Evolutionary conservation across 805 yeast genomes (phyloP).

Genomic region (Candida coquimbonensis): DNA sequence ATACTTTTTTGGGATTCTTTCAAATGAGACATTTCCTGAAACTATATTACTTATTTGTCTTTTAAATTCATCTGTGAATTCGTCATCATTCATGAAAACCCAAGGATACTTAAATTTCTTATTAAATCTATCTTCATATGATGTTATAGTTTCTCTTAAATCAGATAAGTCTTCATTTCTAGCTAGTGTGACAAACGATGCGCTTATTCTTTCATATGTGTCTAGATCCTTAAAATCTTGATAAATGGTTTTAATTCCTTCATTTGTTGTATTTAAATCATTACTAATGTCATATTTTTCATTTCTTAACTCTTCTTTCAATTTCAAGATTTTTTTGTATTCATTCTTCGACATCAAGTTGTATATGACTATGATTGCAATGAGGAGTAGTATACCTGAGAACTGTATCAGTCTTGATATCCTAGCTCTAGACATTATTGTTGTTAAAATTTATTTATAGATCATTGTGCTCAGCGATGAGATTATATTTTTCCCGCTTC

Average conservation of each 20-base stretch:
- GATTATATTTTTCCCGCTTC: no score
- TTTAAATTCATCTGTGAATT: slow-evolving; percentile 35
- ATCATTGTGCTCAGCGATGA: no score
- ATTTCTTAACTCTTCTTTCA: slow-evolving; percentile 12
- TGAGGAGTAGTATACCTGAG: slow-evolving; percentile 10
- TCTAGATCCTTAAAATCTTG: slow-evolving; percentile 42
- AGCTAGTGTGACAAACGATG: slow-evolving; percentile 61
- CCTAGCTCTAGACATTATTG: slow-evolving; percentile 6
- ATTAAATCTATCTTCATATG: slow-evolving; percentile 77
- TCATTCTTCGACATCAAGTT: slow-evolving; percentile 13
- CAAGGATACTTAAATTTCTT: slow-evolving; percentile 68
- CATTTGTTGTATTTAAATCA: slow-evolving; percentile 7
- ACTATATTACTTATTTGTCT: slow-evolving; percentile 24
- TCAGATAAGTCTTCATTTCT: slow-evolving; percentile 51
- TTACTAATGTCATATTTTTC: slow-evolving; percentile 13
- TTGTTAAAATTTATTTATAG: background rate
- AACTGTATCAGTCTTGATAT: slow-evolving; percentile 14
- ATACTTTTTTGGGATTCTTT: slow-evolving; percentile 34
- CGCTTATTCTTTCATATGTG: slow-evolving; percentile 40
- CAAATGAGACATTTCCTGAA: slow-evolving; percentile 38
- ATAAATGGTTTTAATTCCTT: slow-evolving; percentile 11
- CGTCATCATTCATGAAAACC: slow-evolving; percentile 55
- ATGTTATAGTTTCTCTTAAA: slow-evolving; percentile 48
- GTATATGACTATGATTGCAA: slow-evolving; percentile 15
- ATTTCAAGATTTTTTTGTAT: slow-evolving; percentile 13